Evolutionary conservation across 441 rosid species (phyloP).

Genomic region (Croton laevigatus): DNA sequence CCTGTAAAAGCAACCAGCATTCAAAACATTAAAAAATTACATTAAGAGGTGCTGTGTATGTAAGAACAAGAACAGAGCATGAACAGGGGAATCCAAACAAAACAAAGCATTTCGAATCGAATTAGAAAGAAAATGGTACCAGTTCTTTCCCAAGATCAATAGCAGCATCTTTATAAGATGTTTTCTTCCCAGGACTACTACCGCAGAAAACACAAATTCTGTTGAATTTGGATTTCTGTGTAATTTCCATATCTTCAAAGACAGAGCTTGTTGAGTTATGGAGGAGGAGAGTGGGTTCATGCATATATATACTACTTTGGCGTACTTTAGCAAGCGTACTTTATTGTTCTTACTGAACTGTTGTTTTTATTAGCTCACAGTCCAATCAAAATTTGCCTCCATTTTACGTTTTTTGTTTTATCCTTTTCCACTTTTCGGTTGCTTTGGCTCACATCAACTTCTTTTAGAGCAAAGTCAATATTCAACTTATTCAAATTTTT

Average conservation of each 20-base stretch:
- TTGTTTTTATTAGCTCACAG: conserved; percentile 12
- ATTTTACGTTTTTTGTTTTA: background rate
- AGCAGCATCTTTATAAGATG: conserved; percentile 75
- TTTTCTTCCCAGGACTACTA: conserved; percentile 85
- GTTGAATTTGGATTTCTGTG: conserved; percentile 52
- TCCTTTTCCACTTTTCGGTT: background rate
- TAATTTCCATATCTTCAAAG: conserved; percentile 34
- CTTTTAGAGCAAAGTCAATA: too few relatives aligned
- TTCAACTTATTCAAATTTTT: too few relatives aligned
- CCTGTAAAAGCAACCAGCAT: conserved; percentile 38
- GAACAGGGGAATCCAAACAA: background rate
- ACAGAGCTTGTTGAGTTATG: conserved; percentile 5
- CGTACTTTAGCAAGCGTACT: conserved; percentile 22
- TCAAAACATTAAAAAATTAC: background rate
- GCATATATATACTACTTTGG: conserved; percentile 34
- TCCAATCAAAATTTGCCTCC: conserved; percentile 22
- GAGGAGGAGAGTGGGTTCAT: conserved; percentile 18
- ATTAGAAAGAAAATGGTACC: conserved; percentile 32
- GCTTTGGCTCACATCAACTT: too few relatives aligned
- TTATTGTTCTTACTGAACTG: background rate
- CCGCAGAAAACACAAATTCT: conserved; percentile 95
- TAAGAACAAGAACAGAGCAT: conserved; percentile 8
- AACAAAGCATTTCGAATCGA: background rate
- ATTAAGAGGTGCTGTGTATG: too few relatives aligned
- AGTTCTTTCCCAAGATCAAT: conserved; percentile 80